Evolutionary conservation across 2,329 filamentous ascomycete genomes (phyloP).

Genomic region (Tolypocladium inflatum): DNA sequence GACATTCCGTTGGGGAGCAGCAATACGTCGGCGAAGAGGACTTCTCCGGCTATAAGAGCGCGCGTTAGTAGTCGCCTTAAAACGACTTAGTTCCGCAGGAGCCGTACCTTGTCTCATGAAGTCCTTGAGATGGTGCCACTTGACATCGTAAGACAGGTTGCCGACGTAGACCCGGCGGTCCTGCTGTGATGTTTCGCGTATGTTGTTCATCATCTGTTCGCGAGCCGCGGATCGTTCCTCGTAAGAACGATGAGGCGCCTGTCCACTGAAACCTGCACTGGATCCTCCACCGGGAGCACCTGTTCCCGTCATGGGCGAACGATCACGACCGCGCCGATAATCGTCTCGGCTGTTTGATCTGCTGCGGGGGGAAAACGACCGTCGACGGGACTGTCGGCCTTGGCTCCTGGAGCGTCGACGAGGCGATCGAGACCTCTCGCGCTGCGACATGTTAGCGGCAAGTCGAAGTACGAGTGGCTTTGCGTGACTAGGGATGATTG

Average conservation of each 20-base stretch:
- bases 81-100: slow-evolving; percentile 12
- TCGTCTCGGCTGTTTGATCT: slow-evolving; percentile 68
- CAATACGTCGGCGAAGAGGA: slow-evolving; percentile 98
- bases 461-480: neutral
- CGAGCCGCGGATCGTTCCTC: slow-evolving; percentile 78
- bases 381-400: slow-evolving; percentile 56
- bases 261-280: slow-evolving; percentile 54
- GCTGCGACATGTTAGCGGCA: slow-evolving; percentile 40
- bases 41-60: slow-evolving; percentile 73
- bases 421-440: slow-evolving; percentile 74
- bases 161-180: slow-evolving; percentile 99
- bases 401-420: slow-evolving; percentile 80
- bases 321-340: slow-evolving; percentile 63
- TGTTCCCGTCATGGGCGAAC: slow-evolving; percentile 77
- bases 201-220: slow-evolving; percentile 92
- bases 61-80: slow-evolving; percentile 27
- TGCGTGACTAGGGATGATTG: neutral
- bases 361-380: slow-evolving; percentile 71
- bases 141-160: slow-evolving; percentile 98
- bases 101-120: slow-evolving; percentile 97
- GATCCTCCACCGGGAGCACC: slow-evolving; percentile 61
- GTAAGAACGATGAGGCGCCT: slow-evolving; percentile 58
- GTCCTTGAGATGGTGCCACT: slow-evolving; percentile 99
- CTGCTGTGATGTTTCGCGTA: slow-evolving; percentile 92
- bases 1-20: slow-evolving; percentile 99